Base-by-base conservation (phyloP, 1,139 yeast species). In the Chernovozyma aurita region DNA sequence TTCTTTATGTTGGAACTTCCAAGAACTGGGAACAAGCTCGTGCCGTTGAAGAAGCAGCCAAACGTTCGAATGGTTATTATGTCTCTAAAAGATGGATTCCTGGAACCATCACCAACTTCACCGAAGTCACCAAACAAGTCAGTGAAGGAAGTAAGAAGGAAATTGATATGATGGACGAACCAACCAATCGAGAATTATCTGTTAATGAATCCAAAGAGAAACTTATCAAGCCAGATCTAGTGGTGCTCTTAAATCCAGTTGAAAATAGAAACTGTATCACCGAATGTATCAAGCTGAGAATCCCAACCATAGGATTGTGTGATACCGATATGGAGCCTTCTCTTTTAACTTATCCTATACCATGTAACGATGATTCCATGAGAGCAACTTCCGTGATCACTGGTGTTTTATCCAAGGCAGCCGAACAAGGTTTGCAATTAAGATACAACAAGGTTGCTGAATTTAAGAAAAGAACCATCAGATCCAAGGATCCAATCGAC, bases 321-420 rank as follows among this genome's bases (percentile, higher is more conserved):
- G 98, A 92, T 61, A 87, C 98, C 20, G 92, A 92, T 59, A 80
- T 84, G 61, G 97, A 92, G 55, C 95, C 97, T 15, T 76, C 87
- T 7, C 64, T 84, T 48, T 84, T 92, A 39, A 86, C 96, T 2
- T 92, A 92, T 59, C 95, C 97, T 34, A 85, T 92, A 47, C 97
- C 98, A 18, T 95, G 95, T 44, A 92, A 92, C 54, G 97, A 92
- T 59, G 97, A 90, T 57, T 83, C 95, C n/a, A 65, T 79, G 41
- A 76, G 98, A 56, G 77, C 95, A 12, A 78, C 84, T 4, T 82
- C 85, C 46, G 67, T 92, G 49, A 74, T 92, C 52, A 67, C 79
- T 37, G 97, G 98, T 42, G 80, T 90, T 15, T 70, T 92, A 47
- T 81, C 95, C 17, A 80, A 75, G 53, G 88, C 97, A 14, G 97